Evolutionary conservation across 148 eudicot species (phyloP), one percentile per base, ranked within the genome.

Genomic region (Nepenthes mirabilis): DNA sequence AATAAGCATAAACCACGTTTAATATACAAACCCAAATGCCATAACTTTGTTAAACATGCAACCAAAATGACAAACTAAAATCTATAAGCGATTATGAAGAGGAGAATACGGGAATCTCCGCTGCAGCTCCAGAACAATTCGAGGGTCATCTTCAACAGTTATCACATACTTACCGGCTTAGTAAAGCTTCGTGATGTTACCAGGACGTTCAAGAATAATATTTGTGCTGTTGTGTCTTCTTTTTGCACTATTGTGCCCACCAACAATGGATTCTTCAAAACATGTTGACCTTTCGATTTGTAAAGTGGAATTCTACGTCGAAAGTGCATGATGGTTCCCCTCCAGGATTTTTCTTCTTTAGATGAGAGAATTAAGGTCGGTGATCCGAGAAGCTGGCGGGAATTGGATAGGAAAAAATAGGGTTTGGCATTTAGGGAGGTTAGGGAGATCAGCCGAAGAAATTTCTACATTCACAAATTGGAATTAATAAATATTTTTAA

Each of bases 261-360:
- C 10, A 91, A 57, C 55, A 84, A 70, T 2, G 97, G 91, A 34
- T 91, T 87, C 63, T 87, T 87, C 0, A 87, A 66, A 4, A 91
- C 87, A 34, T 91, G 97, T 61, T 91, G 97, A 0, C 97, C 97
- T 59, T 85, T 87, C 0, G 97, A 91, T 64, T 91, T 91, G 80
- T 87, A 91, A 59, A 87, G 87, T 0, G 80, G 81, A n/a, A 91
- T 91, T 10, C 97, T 95, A 6, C 97, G 95, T 65, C 87, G 97
- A 45, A 82, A 84, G 60, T 34, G 65, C 74, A 14, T 59, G 75
- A 4, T 36, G 72, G 68, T 80, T 88, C 72, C 81, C 86, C 43
- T 79, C 83, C 66, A 60, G 74, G 2, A 88, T 76, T 51, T 91
- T 91, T 6, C 97, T 23, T 23, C 23, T 23, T 0, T 23, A 23